Evolutionary conservation across 2,329 filamentous ascomycete genomes (phyloP), one percentile per base, ranked within the genome.

Genomic region (Penicillium sp.): DNA sequence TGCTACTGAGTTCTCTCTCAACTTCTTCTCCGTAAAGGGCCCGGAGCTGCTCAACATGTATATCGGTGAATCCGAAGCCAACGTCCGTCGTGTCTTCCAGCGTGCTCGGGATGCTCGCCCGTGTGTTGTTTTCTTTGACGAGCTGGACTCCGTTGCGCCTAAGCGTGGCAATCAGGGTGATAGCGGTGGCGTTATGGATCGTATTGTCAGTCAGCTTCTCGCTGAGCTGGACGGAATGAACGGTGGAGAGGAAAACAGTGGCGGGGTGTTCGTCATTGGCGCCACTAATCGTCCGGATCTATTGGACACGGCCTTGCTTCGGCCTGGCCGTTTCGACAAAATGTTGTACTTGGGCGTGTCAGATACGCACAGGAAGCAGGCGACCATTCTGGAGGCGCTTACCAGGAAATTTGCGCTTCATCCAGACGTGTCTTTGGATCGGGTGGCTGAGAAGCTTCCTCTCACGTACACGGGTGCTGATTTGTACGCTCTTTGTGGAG

Each of bases 21-120:
- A 99, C 80, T 99, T 99, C 80, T 97, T 99, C 74, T 99, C 94
- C 26, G 89, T 99, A 76, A 99, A 99, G 84, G 94, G 94, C 54
- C 95, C 94, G 38, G 94, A 99, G 75, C 82, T 99, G 69, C 85
- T 99, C 64, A 96, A 92, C 74, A 99, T 99, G 94, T 99, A 94
- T 89, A 97, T 99, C 72, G 94, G 94, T 86, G 94, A 99, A 79
- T 99, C 94, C 49, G 95, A 99, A 79, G 96, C 90, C 81, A 99
- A 99, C 76, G 97, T 99, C 60, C 89, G 94, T 69, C 93, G 97
- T 72, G 97, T 99, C 63, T 99, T 99, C 75, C 94, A 99, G 84
- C 96, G 96, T 81, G 94, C 94, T 59, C 90, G 94, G 66, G 94
- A 94, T 60, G 94, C 95, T 54, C 93, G 94, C 61, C 94, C 94